Percentiles rank a stretch among this genome's conserved stretches.
These are phyloP conservation scores for Plasmodium fragile DNA, from an alignment of 169 alveolate species.

Conservation along the genomic window DNA sequence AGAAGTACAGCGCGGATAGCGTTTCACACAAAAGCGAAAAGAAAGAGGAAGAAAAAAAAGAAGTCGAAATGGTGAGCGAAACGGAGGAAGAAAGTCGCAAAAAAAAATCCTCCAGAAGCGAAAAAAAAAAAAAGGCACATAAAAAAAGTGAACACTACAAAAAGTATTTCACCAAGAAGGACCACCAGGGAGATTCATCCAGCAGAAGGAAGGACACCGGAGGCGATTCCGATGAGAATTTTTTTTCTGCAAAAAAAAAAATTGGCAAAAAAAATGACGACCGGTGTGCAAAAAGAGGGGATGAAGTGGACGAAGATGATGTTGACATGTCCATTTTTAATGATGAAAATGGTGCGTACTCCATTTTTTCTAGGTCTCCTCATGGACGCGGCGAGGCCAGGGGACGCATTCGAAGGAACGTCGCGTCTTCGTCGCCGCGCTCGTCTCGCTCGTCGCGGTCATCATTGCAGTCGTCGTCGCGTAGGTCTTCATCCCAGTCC, in stretches of 20 bases:
- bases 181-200: background rate
- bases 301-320: background rate
- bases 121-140: slow-evolving; percentile 6
- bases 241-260: slow-evolving; percentile 34
- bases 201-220: background rate
- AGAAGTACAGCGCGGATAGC: background rate
- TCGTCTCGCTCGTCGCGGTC: background rate
- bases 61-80: background rate
- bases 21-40: background rate
- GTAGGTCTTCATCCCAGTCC: background rate
- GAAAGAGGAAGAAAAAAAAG: background rate
- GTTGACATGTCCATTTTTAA: slow-evolving; percentile 11
- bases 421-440: too few species aligned
- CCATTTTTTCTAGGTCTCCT: background rate
- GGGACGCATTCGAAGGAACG: background rate
- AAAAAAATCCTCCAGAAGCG: slow-evolving; percentile 1
- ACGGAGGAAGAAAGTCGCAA: background rate
- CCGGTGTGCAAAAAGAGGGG: background rate
- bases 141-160: slow-evolving; percentile 8
- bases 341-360: background rate
- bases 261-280: slow-evolving; percentile 29
- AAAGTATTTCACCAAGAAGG: slow-evolving; percentile 2
- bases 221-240: slow-evolving; percentile 23
- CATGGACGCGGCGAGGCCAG: background rate
- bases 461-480: background rate